A percentile compares a stretch with the other conserved stretches of the same genome.
phyloP scores from a whole-genome alignment of 306 rosid species.

The Fragaria vesca region DNA sequence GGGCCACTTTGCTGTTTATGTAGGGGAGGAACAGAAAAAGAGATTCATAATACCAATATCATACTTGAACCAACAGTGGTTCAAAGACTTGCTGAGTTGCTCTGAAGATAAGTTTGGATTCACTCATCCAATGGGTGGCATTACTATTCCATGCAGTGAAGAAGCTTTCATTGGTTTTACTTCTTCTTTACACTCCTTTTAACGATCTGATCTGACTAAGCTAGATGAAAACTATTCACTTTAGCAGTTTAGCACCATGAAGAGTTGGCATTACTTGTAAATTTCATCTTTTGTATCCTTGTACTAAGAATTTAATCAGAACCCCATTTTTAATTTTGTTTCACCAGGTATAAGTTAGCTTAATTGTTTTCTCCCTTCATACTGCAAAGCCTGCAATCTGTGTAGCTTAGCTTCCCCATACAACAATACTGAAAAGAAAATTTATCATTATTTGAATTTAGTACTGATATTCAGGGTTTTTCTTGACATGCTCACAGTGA shows the following conservation, averaged over 20 bases:
- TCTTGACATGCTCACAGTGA: not conserved
- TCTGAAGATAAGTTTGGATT: not conserved
- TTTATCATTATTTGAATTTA: not conserved
- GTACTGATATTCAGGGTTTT: not conserved
- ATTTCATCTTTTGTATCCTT: not conserved
- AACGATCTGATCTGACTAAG: not conserved
- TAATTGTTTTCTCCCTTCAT: not conserved
- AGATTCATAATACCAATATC: too few relatives aligned
- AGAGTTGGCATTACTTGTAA: not conserved
- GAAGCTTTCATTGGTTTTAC: constrained; percentile 11
- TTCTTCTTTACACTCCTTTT: not conserved
- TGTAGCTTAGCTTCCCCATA: not conserved
- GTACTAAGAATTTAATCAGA: not conserved
- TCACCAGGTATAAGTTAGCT: not conserved
- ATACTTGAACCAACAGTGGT: constrained; percentile 12
- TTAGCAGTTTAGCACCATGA: not conserved
- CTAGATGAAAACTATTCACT: not conserved
- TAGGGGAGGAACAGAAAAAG: too few relatives aligned
- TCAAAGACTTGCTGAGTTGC: constrained; percentile 2
- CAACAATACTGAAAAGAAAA: not conserved
- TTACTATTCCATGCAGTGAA: constrained; percentile 31
- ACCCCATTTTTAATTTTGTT: not conserved
- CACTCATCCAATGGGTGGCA: constrained; percentile 29
- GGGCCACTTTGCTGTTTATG: too few relatives aligned
- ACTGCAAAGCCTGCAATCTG: not conserved